Conservation (phyloP, 208 protist genomes). For the Leishmania braziliensis region DNA sequence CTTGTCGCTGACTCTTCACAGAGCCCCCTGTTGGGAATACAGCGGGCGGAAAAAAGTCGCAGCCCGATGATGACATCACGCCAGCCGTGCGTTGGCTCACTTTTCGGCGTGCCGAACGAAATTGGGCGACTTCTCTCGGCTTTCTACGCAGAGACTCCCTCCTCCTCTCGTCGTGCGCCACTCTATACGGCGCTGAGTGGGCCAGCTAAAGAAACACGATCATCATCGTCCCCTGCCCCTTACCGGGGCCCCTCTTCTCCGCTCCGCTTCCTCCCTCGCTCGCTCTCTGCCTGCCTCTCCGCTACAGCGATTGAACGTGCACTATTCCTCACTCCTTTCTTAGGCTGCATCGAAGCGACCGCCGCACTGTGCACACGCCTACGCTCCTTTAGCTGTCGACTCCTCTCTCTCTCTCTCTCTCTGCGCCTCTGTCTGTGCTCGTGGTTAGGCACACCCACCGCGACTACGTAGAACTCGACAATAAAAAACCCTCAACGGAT, state of each 20-base stretch:
- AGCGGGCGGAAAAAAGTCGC: not conserved
- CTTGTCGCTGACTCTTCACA: not conserved
- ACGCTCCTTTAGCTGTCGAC: not conserved
- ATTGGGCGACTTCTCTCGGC: no score
- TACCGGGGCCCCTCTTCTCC: not conserved
- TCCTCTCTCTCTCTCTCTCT: not conserved
- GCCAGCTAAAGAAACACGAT: not conserved
- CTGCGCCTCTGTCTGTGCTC: not conserved
- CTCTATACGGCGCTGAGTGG: not conserved
- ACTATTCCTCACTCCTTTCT: not conserved
- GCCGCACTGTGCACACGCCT: not conserved
- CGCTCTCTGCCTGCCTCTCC: not conserved
- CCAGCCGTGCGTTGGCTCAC: not conserved
- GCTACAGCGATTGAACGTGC: not conserved
- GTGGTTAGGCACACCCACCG: not conserved
- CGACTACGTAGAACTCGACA: not conserved
- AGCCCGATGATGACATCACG: not conserved
- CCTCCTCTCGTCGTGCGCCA: not conserved
- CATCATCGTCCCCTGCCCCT: not conserved
- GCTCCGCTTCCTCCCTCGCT: not conserved
- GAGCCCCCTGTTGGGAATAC: not conserved
- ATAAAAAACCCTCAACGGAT: not conserved
- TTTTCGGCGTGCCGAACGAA: not conserved
- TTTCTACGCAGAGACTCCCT: not conserved
- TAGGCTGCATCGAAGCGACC: not conserved